Base-by-base conservation (phyloP, 768 basidiomycete genomes). In the Pleurotus salmoneostramineus region DNA sequence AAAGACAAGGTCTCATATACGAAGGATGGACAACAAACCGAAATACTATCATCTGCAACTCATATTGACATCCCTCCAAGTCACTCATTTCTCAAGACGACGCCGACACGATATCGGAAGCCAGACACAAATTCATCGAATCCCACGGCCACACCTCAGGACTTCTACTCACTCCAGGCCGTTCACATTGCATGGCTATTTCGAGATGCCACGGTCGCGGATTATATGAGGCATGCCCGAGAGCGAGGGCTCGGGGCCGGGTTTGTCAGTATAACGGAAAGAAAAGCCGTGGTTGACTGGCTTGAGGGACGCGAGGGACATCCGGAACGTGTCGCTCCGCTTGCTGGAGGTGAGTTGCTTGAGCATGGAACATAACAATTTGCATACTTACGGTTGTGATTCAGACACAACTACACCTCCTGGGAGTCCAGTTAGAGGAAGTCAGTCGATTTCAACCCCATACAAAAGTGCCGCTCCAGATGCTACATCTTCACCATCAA, bases 181-280 rank as follows among this genome's bases (percentile, higher is more conserved):
- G 77, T 98, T 6, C 88, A 91, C 63, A 77, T 95, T n/a, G 88
- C 89, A 32, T 98, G 88, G 89, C 73, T 86, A 3, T 77, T 89
- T 34, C 77, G 83, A 47, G 90, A 92, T 67, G 83, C 84, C 0
- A 77, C 84, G 0, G 84, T 85, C 33, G 90, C 88, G 12, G 93
- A 95, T 62, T 98, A 98, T 73, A 85, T 96, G 83, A 89, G 87
- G 67, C 87, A 90, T 64, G 87, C 88, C 2, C 78, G 91, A 56
- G 89, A 90, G 65, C 79, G 79, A 44, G 89, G 91, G 0, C 72
- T 94, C 33, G 77, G 83, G 2, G 80, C 85, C 40, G 88, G 88
- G 0, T 81, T 93, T 68, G 92, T 98, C 40, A 87, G 89, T 63
- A 84, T 93, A 35, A 92, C 93, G 2, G 95, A 97, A 72, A 77